Evolutionary conservation across 208 protist genomes (phyloP).

Genomic region (Angomonas deanei): DNA sequence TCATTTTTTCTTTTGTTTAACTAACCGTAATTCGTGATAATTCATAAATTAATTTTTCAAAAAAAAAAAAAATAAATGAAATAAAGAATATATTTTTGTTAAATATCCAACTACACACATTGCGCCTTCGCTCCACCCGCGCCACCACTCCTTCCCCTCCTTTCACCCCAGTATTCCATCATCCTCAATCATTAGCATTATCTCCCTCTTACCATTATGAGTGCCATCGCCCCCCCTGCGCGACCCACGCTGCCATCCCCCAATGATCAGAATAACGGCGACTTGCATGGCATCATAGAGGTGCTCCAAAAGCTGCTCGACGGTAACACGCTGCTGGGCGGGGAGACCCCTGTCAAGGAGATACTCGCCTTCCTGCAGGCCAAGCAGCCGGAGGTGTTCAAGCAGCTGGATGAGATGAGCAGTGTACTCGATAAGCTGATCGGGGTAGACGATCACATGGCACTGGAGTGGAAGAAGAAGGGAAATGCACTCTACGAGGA

Average conservation of each 20-base stretch:
- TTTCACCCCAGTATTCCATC: no score
- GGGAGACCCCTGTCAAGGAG: constrained; percentile 43
- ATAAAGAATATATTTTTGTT: background rate
- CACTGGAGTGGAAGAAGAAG: constrained; percentile 73
- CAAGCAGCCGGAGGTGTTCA: constrained; percentile 27
- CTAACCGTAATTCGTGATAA: no score
- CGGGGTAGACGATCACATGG: constrained; percentile 42
- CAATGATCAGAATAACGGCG: constrained; percentile 45
- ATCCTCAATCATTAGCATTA: background rate
- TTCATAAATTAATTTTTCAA: background rate
- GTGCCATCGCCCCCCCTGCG: background rate
- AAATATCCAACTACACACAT: background rate
- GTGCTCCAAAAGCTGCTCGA: constrained; percentile 16
- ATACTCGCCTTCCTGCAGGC: constrained; percentile 26
- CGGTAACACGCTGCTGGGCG: constrained; percentile 22
- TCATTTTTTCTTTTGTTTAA: no score
- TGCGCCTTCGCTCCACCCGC: no score
- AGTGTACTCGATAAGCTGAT: constrained; percentile 20
- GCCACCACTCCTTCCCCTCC: no score
- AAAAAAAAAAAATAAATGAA: constrained; percentile 6
- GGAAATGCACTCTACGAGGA: constrained; percentile 57
- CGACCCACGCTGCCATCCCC: background rate
- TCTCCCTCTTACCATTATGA: background rate
- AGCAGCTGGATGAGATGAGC: constrained; percentile 29
- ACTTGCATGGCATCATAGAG: constrained; percentile 36